Conservation (phyloP, 2,329 filamentous ascomycete genomes). For the Bipolaris oryzae region DNA sequence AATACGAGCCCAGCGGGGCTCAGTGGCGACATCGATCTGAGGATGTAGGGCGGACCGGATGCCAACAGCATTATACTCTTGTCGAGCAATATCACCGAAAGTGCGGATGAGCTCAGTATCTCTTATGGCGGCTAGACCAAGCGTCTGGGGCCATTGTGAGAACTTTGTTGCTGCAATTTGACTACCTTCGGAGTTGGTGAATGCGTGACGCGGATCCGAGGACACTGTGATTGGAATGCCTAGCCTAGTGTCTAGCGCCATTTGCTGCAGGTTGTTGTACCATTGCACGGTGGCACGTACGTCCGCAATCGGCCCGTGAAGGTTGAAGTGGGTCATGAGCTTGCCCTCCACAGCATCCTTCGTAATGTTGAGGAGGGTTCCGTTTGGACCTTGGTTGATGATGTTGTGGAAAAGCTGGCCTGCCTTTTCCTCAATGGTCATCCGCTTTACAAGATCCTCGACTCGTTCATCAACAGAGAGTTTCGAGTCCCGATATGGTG, state of each 20-base stretch:
- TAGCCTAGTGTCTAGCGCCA: constrained; percentile 54
- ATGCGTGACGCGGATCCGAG: constrained; percentile 56
- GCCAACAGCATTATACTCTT: constrained; percentile 55
- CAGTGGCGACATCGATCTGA: constrained; percentile 59
- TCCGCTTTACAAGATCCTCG: constrained; percentile 53
- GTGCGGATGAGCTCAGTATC: constrained; percentile 52
- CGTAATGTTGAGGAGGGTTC: constrained; percentile 42
- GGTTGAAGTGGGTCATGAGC: constrained; percentile 56
- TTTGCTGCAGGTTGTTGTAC: constrained; percentile 52
- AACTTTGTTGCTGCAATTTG: constrained; percentile 53
- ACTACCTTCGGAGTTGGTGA: constrained; percentile 53
- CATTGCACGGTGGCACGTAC: constrained; percentile 47
- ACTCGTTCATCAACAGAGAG: constrained; percentile 55
- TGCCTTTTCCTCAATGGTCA: constrained; percentile 58
- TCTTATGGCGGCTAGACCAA: constrained; percentile 59
- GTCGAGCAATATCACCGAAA: constrained; percentile 58
- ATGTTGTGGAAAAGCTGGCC: constrained; percentile 56
- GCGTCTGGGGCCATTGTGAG: constrained; percentile 59
- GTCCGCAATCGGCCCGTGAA: constrained; percentile 53
- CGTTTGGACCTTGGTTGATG: constrained; percentile 41
- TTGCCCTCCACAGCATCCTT: constrained; percentile 45
- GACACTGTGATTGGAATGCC: constrained; percentile 59
- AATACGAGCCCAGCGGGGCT: constrained; percentile 59
- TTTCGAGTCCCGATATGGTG: constrained; percentile 47
- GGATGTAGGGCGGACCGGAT: constrained; percentile 58